Base-by-base conservation (phyloP, 768 basidiomycete genomes). In the Steccherinum ochraceum region DNA sequence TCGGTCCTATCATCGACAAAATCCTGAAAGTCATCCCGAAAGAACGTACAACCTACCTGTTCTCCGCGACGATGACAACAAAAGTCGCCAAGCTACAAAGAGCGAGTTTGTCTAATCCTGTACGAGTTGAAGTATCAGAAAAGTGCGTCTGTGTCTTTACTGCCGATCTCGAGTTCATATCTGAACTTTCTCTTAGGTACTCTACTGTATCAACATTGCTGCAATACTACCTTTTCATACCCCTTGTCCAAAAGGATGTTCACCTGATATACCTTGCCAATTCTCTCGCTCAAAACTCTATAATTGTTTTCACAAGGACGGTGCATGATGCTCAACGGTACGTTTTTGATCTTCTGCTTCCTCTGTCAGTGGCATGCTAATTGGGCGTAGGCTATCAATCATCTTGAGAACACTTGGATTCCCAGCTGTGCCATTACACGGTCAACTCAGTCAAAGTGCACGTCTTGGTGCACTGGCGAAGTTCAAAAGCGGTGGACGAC, bases 1-100 rank as follows among this genome's bases (percentile, higher is more conserved):
- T 98, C 56, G 93, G 92, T 18, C 86, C 88, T 44, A 86, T 88
- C 48, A 91, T 99, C 58, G 95, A 98, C 73, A 93, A 91, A 72
- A 93, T 99, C 61, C 77, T 99, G 27, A 95, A 94, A 69, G 81
- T 91, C 35, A 86, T 99, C 55, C 96, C 95, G 19, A 90, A 84
- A 61, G 94, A 97, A 59, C 81, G 96, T 11, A 89, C 86, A 24
- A 99, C 96, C 2, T 97, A 93, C 64, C 78, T 99, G 1, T 99
- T 93, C 72, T 97, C 95, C 12, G 96, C 95, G 4, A 98, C 95
- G 19, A 98, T 99, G 95, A 95, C 96, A 11, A 93, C 92, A 12
- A 98, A 97, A 70, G 93, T 99, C 3, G 92, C 89, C 11, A 97
- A 97, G 68, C 75, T 99, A 11, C 95, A 98, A 65, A 72, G 95